Base-by-base conservation (phyloP, 2,329 filamentous ascomycete species). In the Lasiodiplodia hormozganensis region DNA sequence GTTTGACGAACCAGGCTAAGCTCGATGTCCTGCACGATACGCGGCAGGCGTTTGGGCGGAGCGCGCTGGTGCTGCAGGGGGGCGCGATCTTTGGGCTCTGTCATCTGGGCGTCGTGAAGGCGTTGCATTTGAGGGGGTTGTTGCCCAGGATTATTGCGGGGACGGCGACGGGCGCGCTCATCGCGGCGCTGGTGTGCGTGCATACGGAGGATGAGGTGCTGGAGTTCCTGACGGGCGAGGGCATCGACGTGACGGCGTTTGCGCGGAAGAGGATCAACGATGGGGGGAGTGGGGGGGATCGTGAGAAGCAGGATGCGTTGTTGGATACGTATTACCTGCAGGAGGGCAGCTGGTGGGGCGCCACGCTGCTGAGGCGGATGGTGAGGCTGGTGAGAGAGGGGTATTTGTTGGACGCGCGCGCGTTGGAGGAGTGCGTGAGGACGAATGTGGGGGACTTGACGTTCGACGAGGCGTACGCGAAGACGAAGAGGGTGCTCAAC, bases 71-170 rank as follows among this genome's bases (percentile, higher is more conserved):
- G 4, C 81, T 97, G 1, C 94, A 97, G 77, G 94, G 94, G 58
- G 94, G 95, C 16, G 92, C 93, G 52, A 95, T 97, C 69, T 97
- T 97, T 74, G 94, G 94, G 2, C 82, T 97, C 11, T 97, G 93
- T 74, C 95, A 97, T 79, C 79, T 97, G 4, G 94, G 94, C 7
- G 93, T 97, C 6, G 92, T 97, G 49, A 97, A 95, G 76, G 94
- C 94, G 2, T 82, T 97, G 51, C 92, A 94, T 79, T 81, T 94
- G 43, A 88, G 92, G 34, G 92, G 92, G 0, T 82, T 97, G 18
- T 84, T 97, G 56, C 95, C 96, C 4, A 88, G 93, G 53, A 97
- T 97, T 73, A 94, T 98, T 73, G 93, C 93, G 0, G 95, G 95
- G 10, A 97, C 93, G 1, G 94, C 92, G 4, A 97, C 93, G 0